These are phyloP conservation scores for Magnaporthiopsis poae DNA, from an alignment of 2,329 filamentous ascomycete species.

Conservation along the genomic window DNA sequence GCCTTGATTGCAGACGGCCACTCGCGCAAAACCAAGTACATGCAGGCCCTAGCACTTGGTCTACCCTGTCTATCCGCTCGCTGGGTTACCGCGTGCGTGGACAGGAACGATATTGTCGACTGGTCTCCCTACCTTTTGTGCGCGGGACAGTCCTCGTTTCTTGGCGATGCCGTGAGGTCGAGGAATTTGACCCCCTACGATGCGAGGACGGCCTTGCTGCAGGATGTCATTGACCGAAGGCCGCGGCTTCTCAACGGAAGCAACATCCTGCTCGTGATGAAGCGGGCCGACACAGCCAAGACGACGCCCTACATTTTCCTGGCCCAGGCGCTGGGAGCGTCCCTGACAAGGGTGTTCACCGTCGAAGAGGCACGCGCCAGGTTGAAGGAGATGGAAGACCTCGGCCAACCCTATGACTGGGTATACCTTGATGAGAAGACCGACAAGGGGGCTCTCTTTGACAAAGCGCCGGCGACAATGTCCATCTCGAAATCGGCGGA, in stretches of 20 bases:
- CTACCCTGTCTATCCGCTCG: constrained; percentile 74
- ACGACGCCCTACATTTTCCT: constrained; percentile 71
- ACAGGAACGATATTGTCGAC: constrained; percentile 50
- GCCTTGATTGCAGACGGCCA: constrained; percentile 79
- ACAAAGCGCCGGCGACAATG: constrained; percentile 10
- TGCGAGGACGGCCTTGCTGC: constrained; percentile 44
- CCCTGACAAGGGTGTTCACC: constrained; percentile 56
- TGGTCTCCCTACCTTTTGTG: constrained; percentile 79
- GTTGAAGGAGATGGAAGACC: constrained; percentile 40
- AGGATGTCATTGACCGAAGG: constrained; percentile 47
- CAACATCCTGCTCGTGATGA: constrained; percentile 62
- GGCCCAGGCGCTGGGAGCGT: constrained; percentile 65
- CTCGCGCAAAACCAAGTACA: constrained; percentile 80
- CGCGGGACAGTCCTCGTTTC: constrained; percentile 67
- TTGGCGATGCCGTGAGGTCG: constrained; percentile 69
- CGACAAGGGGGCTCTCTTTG: constrained; percentile 23
- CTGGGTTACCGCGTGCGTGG: constrained; percentile 69
- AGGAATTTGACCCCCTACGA: constrained; percentile 56
- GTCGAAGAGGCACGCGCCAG: constrained; percentile 53
- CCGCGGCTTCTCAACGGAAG: constrained; percentile 54
- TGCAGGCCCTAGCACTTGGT: constrained; percentile 84
- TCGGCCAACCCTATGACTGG: constrained; percentile 55
- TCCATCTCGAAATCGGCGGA: not conserved
- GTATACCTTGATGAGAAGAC: constrained; percentile 64
- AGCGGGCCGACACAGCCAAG: constrained; percentile 53